A percentile compares a stretch with the other conserved stretches of the same genome.
phyloP scores from a whole-genome alignment of 2,329 filamentous ascomycete genomes.

The Ceratocystis papillata region DNA sequence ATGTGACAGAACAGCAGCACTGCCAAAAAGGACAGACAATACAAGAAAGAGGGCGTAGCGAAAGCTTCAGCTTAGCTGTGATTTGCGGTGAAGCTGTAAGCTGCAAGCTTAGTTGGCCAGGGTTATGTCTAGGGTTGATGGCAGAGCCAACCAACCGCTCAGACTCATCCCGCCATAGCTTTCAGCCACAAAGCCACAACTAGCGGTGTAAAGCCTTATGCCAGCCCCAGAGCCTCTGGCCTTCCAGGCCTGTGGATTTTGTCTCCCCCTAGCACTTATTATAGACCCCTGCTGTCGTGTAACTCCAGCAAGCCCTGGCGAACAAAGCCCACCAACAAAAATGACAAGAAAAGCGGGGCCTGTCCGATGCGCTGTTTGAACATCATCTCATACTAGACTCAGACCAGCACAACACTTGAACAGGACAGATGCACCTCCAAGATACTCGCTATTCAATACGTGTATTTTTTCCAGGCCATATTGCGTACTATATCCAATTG shows the following conservation, averaged over 20 bases:
- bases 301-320: slow-evolving; percentile 3
- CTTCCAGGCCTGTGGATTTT: not conserved
- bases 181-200: not conserved
- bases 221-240: not conserved
- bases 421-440: not conserved
- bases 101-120: not conserved
- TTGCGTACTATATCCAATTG: not conserved
- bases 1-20: slow-evolving; percentile 10
- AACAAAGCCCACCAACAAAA: not conserved
- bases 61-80: not conserved
- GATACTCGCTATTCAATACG: not conserved
- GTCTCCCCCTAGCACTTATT: not conserved
- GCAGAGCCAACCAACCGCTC: not conserved
- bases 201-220: slow-evolving; percentile 1
- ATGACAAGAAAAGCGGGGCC: slow-evolving; percentile 7
- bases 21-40: slow-evolving; percentile 10
- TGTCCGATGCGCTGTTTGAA: not conserved
- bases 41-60: not conserved
- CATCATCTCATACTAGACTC: not conserved
- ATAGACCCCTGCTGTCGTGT: not conserved
- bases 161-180: no score
- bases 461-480: not conserved
- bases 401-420: not conserved
- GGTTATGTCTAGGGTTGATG: not conserved
- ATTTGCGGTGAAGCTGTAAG: not conserved